Evolutionary conservation across 805 yeast genomes (phyloP), one percentile per base, ranked within the genome.

Genomic region (Yarrowia sp.): DNA sequence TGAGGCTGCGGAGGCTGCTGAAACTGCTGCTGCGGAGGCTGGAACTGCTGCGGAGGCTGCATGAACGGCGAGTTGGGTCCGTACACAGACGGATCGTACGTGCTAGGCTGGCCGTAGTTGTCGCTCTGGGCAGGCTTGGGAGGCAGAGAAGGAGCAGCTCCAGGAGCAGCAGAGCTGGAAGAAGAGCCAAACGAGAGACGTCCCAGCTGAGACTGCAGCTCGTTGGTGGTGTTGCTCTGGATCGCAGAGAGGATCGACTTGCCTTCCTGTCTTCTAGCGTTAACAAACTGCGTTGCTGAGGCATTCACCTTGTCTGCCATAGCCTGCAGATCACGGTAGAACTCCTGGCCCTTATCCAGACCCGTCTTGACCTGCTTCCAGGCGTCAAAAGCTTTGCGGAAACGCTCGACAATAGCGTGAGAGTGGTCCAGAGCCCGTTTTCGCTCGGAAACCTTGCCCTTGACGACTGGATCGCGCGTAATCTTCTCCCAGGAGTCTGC

Each of bases 341-440:
- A 88, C 10, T 74, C 78, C 9, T 73, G 67, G 0, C 96, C 96
- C 65, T 83, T 84, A 14, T 75, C 72, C 61, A 83, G 71, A 6
- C 96, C 96, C 6, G 75, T 75, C 12, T 76, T 72, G 66, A 84
- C 86, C 14, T 80, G 79, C 35, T 77, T 77, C 85, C 92, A 90
- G 18, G 76, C 74, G 7, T 80, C 77, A 67, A 79, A 81, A 1
- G 90, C 85, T 6, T 73, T 70, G 58, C 80, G 71, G 62, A 81
- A 75, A 47, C 76, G 74, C 6, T 73, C 76, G 53, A 78, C 78
- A 66, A 76, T 73, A 32, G 68, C 70, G 12, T 68, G 74, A 69
- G 72, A 66, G 62, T 66, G 68, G 59, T 68, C 71, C 73, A 70
- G 70, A 72, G 66, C 65, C 64, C 68, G 69, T 64, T 72, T 74